These are phyloP conservation scores for Flaveria brownii DNA, from an alignment of 129 eudicot genomes.

Conservation along the genomic window DNA sequence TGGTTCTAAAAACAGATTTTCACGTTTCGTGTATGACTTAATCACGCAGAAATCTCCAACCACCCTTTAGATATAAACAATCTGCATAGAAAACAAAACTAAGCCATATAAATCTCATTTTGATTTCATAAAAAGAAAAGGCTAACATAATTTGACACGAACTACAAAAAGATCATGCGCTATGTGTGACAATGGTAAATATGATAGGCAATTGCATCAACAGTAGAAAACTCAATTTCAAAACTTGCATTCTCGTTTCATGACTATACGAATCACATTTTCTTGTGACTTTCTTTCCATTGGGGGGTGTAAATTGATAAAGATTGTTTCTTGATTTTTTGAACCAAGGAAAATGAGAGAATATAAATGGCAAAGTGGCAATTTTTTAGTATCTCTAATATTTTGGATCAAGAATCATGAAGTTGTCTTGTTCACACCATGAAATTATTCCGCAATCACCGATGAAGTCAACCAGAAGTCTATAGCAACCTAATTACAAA, in stretches of 20 bases:
- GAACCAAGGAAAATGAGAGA: conserved; percentile 28
- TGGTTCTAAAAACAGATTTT: conserved; percentile 42
- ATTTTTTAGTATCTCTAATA: conserved; percentile 18
- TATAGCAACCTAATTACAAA: conserved; percentile 31
- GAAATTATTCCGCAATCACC: conserved; percentile 34
- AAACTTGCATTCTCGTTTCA: conserved; percentile 36
- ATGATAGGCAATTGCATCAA: conserved; percentile 46
- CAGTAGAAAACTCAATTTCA: conserved; percentile 38
- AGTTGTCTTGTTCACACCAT: conserved; percentile 30
- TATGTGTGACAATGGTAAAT: conserved; percentile 31
- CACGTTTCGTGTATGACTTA: conserved; percentile 44
- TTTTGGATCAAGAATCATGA: conserved; percentile 25
- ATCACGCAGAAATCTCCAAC: conserved; percentile 57
- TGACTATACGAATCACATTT: conserved; percentile 26
- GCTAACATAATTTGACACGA: not conserved
- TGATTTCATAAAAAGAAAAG: not conserved
- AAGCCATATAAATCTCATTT: conserved; percentile 6
- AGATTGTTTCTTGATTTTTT: conserved; percentile 22
- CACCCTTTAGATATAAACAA: conserved; percentile 37
- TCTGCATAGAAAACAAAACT: conserved; percentile 43
- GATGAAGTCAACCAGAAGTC: conserved; percentile 42
- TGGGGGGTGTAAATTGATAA: conserved; percentile 21
- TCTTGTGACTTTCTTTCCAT: conserved; percentile 17
- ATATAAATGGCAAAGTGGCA: conserved; percentile 3
- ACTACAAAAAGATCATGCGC: conserved; percentile 27